Conservation (phyloP, 768 basidiomycete species). For the Mycena pura region DNA sequence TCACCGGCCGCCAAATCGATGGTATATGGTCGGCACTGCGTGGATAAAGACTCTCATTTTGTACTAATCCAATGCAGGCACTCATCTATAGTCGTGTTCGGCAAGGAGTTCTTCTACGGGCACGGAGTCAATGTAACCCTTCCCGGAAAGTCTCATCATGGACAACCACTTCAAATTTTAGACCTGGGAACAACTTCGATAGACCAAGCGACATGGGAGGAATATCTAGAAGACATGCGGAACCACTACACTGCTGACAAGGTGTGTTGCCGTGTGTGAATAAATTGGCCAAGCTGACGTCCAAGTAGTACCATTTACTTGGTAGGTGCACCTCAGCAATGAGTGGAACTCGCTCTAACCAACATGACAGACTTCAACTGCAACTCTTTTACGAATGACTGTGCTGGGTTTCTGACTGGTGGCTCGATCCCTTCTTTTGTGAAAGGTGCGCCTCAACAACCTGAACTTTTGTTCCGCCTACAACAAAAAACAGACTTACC, state of each 20-base stretch:
- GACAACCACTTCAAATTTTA: slow-evolving; percentile 70
- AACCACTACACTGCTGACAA: slow-evolving; percentile 90
- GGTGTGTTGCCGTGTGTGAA: slow-evolving; percentile 51
- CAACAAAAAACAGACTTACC: slow-evolving; percentile 60
- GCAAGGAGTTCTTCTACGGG: slow-evolving; percentile 89
- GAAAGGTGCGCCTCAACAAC: slow-evolving; percentile 60
- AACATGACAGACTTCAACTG: slow-evolving; percentile 81
- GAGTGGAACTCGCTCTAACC: neutral
- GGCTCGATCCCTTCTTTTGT: slow-evolving; percentile 82
- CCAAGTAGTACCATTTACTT: slow-evolving; percentile 77
- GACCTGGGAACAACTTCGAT: slow-evolving; percentile 82
- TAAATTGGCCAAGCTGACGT: neutral
- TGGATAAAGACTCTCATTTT: neutral
- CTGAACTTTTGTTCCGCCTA: neutral
- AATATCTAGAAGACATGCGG: slow-evolving; percentile 79
- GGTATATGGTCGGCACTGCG: slow-evolving; percentile 78
- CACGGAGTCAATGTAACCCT: slow-evolving; percentile 76
- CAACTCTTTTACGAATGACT: slow-evolving; percentile 93
- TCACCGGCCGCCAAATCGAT: slow-evolving; percentile 90
- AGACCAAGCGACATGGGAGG: slow-evolving; percentile 85
- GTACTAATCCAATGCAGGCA: slow-evolving; percentile 63
- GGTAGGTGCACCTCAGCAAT: slow-evolving; percentile 69
- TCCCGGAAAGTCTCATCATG: slow-evolving; percentile 79
- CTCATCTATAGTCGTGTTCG: slow-evolving; percentile 88
- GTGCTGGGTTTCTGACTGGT: slow-evolving; percentile 86